Conservation (phyloP, 2,329 filamentous ascomycete species). For the Xylaria sp. region DNA sequence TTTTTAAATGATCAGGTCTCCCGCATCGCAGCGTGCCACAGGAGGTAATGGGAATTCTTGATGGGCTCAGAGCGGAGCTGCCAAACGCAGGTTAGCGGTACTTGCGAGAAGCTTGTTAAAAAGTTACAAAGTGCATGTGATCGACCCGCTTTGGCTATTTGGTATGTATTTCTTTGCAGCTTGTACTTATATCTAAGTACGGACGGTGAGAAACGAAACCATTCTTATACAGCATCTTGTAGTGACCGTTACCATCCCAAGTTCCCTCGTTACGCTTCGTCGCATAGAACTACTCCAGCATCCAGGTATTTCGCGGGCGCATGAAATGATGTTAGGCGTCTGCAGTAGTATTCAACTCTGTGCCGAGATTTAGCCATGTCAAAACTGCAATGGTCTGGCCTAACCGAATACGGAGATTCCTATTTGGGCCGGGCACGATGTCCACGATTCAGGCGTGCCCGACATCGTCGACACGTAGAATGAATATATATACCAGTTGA, state of each 20-base stretch:
- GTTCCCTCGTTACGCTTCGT: background rate
- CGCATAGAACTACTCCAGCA: background rate
- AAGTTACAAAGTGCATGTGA: background rate
- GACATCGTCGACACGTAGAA: background rate
- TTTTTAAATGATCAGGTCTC: background rate
- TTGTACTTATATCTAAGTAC: background rate
- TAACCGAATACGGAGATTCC: conserved; percentile 23
- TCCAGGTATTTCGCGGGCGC: background rate
- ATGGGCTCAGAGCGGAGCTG: conserved; percentile 5
- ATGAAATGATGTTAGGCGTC: background rate
- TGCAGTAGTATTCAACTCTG: background rate
- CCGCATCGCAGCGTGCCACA: background rate
- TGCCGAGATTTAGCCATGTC: conserved; percentile 14
- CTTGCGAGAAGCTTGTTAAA: background rate
- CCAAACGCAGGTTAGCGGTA: background rate
- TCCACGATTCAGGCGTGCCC: background rate
- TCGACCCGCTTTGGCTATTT: background rate
- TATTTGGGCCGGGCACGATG: conserved; percentile 5
- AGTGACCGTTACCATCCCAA: background rate
- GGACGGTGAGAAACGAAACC: too few species aligned
- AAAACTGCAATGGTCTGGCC: background rate
- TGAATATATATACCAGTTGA: background rate
- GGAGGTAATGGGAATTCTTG: background rate
- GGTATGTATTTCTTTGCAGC: background rate
- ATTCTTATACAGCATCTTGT: background rate